phyloP scores from a whole-genome alignment of 1,139 yeast species.

The Sugiyamaella castrensis region DNA sequence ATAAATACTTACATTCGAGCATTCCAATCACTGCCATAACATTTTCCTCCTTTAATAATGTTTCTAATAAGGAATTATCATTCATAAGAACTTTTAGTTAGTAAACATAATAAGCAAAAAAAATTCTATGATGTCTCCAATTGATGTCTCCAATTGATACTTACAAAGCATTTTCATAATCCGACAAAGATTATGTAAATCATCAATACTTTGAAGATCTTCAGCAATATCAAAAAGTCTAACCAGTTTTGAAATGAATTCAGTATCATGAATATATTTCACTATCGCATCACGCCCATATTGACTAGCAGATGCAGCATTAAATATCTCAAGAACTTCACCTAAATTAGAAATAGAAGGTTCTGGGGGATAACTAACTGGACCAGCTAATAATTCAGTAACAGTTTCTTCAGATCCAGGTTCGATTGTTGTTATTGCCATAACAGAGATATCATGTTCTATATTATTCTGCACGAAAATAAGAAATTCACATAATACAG shows the following conservation, averaged over 20 bases:
- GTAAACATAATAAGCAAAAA: neutral
- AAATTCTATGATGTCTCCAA: conserved; percentile 3
- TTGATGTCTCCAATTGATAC: conserved; percentile 6
- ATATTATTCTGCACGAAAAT: conserved; percentile 60
- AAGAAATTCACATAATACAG: conserved; percentile 75
- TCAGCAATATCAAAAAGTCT: conserved; percentile 58
- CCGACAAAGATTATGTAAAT: conserved; percentile 64
- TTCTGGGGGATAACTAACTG: conserved; percentile 62
- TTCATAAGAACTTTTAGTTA: conserved; percentile 55
- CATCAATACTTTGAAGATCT: conserved; percentile 45
- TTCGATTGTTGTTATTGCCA: conserved; percentile 60
- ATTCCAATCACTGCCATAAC: conserved; percentile 70
- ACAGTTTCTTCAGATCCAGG: conserved; percentile 43
- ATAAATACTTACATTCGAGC: conserved; percentile 58
- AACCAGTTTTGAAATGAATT: conserved; percentile 54
- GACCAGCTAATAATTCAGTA: conserved; percentile 81
- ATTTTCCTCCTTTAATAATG: conserved; percentile 58
- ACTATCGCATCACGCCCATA: conserved; percentile 36
- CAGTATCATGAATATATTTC: conserved; percentile 32
- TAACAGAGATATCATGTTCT: conserved; percentile 68
- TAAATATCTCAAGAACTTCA: conserved; percentile 47
- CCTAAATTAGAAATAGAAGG: conserved; percentile 46
- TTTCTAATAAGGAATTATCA: conserved; percentile 66
- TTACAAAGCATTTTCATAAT: conserved; percentile 54
- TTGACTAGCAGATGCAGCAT: conserved; percentile 26